phyloP scores from a whole-genome alignment of 441 rosid species.

The Syzygium malaccense region DNA sequence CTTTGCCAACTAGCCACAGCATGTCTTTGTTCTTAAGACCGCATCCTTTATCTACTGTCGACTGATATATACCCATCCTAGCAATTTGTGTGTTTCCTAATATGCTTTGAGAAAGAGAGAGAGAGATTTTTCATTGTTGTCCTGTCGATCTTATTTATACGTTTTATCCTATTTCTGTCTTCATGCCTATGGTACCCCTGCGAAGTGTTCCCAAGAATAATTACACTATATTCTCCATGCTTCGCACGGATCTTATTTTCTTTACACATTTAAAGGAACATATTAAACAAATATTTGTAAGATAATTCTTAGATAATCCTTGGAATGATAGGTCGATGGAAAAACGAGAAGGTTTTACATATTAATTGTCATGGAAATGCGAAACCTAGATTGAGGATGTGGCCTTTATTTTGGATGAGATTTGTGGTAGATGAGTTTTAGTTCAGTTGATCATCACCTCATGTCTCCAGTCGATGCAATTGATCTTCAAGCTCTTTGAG shows the following conservation, averaged over 20 bases:
- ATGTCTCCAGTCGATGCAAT: not conserved
- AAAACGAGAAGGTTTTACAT: too few relatives aligned
- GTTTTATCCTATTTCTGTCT: rapidly evolving
- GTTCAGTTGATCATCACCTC: not conserved
- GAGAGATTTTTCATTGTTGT: too few relatives aligned
- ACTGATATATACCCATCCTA: not conserved
- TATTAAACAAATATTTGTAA: too few relatives aligned
- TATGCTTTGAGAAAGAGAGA: not conserved
- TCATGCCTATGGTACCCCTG: too few relatives aligned
- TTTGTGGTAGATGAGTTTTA: not conserved
- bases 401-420: not conserved
- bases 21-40: not conserved
- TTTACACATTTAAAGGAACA: too few relatives aligned
- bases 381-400: not conserved
- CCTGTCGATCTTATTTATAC: not conserved
- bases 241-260: too few relatives aligned
- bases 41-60: not conserved
- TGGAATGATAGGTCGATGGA: too few relatives aligned
- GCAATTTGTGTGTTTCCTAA: not conserved
- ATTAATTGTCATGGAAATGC: too few relatives aligned
- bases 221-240: too few relatives aligned
- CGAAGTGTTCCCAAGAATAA: too few relatives aligned
- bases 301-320: too few relatives aligned
- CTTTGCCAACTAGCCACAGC: not conserved
- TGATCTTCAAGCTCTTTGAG: not conserved